phyloP scores from a whole-genome alignment of 2,329 filamentous ascomycete species.

The Graphium sp. region DNA sequence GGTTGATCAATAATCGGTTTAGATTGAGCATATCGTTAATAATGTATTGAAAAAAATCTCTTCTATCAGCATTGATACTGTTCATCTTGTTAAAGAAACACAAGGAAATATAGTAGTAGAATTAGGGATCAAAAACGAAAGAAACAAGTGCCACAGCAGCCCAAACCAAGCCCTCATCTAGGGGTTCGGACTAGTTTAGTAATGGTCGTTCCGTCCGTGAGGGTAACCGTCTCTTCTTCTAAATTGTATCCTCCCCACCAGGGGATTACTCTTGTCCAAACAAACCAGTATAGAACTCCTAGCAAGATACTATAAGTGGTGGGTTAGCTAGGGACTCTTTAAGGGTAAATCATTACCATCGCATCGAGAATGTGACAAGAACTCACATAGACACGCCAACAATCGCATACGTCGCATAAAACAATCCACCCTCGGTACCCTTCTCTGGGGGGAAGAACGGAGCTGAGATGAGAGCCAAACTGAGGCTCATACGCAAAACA shows the following conservation, averaged over 20 bases:
- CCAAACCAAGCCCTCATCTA: too few relatives aligned
- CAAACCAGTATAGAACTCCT: conserved; percentile 49
- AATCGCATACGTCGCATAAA: conserved; percentile 36
- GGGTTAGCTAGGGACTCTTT: conserved; percentile 1
- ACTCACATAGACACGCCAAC: conserved; percentile 34
- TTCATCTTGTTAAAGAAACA: too few relatives aligned
- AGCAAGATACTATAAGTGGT: conserved; percentile 30
- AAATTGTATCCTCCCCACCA: conserved; percentile 39
- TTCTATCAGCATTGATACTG: too few relatives aligned
- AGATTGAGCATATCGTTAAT: too few relatives aligned
- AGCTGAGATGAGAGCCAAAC: conserved; percentile 36
- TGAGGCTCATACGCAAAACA: conserved; percentile 33
- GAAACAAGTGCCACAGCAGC: too few relatives aligned
- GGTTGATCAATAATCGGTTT: too few relatives aligned
- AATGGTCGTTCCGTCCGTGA: conserved; percentile 51
- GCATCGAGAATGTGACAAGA: background rate
- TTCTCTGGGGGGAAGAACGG: conserved; percentile 44
- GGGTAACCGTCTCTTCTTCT: conserved; percentile 40
- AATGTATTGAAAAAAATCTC: too few relatives aligned
- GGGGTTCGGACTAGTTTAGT: conserved; percentile 40
- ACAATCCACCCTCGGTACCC: conserved; percentile 23
- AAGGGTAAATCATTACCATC: background rate
- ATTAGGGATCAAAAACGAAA: too few relatives aligned
- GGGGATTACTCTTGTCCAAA: conserved; percentile 47
- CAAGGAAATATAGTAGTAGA: too few relatives aligned